These are phyloP conservation scores for Coriaria nepalensis DNA, from an alignment of 306 rosid species.

Conservation along the genomic window DNA sequence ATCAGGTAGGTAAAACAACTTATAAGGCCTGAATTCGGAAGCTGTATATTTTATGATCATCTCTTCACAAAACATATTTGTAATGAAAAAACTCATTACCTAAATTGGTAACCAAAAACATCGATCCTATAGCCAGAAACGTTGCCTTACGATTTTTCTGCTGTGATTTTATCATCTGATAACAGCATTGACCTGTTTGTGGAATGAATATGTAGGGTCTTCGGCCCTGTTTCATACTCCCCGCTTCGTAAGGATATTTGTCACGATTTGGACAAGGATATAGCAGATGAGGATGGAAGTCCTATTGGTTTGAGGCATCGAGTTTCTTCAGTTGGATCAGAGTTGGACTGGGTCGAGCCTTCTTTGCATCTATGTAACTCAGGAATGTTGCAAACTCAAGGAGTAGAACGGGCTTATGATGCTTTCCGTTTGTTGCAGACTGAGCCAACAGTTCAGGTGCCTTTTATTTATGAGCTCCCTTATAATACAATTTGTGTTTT, in stretches of 20 bases:
- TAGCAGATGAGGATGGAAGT: slow-evolving; percentile 10
- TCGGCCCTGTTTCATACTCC: slow-evolving; percentile 25
- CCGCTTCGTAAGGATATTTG: slow-evolving; percentile 27
- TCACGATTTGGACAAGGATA: slow-evolving; percentile 15
- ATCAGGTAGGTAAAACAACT: too few relatives aligned
- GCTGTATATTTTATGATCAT: too few relatives aligned
- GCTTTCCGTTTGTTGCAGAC: slow-evolving; percentile 61
- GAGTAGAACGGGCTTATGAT: slow-evolving; percentile 30
- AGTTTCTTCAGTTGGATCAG: slow-evolving; percentile 29
- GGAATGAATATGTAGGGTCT: slow-evolving; percentile 26
- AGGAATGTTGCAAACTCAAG: slow-evolving; percentile 12
- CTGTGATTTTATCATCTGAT: too few relatives aligned
- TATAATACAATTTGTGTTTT: too few relatives aligned
- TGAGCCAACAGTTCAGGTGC: slow-evolving; percentile 63
- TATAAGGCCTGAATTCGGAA: too few relatives aligned
- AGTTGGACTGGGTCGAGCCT: slow-evolving; percentile 56
- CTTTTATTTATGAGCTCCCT: slow-evolving; percentile 1
- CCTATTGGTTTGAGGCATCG: slow-evolving; percentile 14
- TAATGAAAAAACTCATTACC: too few relatives aligned
- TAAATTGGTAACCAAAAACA: too few relatives aligned
- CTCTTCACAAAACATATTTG: too few relatives aligned
- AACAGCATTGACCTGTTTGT: neutral
- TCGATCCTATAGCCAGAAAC: too few relatives aligned
- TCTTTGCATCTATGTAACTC: slow-evolving; percentile 25
- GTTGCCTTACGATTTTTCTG: too few relatives aligned